A percentile compares a stretch with the other conserved stretches of the same genome.
These are phyloP conservation scores for Sordariomycetes sp. DNA, from an alignment of 2,329 filamentous ascomycete species.

Conservation along the genomic window DNA sequence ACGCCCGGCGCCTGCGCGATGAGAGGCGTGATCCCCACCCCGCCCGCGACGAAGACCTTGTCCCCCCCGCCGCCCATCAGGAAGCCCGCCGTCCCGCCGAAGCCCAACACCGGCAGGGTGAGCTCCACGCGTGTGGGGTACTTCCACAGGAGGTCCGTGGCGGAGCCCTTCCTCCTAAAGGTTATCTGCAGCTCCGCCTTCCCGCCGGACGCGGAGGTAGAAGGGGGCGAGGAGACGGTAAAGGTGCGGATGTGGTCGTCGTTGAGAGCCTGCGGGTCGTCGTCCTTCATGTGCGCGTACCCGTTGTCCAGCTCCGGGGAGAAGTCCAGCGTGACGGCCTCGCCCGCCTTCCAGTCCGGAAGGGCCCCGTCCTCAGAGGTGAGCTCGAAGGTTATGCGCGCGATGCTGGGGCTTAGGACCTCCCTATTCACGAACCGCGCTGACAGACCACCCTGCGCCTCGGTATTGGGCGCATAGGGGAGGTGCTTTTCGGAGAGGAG, in stretches of 20 bases:
- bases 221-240: constrained; percentile 58
- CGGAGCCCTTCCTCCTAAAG: constrained; percentile 55
- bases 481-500: constrained; percentile 46
- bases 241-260: constrained; percentile 80
- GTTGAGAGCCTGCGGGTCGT: constrained; percentile 69
- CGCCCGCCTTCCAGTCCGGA: constrained; percentile 52
- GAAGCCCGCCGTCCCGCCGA: constrained; percentile 52
- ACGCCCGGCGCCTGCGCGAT: constrained; percentile 52
- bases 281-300: constrained; percentile 75
- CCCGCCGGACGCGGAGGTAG: constrained; percentile 15
- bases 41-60: constrained; percentile 60
- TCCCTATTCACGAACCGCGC: constrained; percentile 44
- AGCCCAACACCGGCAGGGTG: constrained; percentile 58
- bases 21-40: constrained; percentile 75
- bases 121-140: constrained; percentile 41
- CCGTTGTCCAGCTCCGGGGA: constrained; percentile 55
- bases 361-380: constrained; percentile 9
- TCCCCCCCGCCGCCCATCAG: background rate
- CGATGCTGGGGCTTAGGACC: constrained; percentile 54
- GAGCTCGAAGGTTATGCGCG: constrained; percentile 46
- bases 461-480: background rate
- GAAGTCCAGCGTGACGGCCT: constrained; percentile 63
- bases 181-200: constrained; percentile 59
- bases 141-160: constrained; percentile 54
- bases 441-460: constrained; percentile 25